Percentiles rank a stretch among this genome's conserved stretches.
phyloP scores from a whole-genome alignment of 306 rosid species.

The Phaseolus lunatus region DNA sequence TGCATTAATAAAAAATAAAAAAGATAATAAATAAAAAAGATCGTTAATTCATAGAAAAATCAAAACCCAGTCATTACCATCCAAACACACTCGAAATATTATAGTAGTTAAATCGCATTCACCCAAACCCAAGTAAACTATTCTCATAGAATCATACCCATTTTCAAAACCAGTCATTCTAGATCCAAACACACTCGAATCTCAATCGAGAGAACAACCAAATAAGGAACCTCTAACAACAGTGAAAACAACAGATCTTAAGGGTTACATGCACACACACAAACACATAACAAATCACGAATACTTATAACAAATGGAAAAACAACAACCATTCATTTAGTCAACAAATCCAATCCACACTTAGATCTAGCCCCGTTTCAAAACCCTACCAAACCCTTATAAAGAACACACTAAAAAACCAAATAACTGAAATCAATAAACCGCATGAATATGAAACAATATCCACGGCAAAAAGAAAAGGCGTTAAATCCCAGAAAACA shows the following conservation, averaged over 20 bases:
- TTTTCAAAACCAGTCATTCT: background rate
- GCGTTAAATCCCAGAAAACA: background rate
- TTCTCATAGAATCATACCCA: background rate
- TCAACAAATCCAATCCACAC: background rate
- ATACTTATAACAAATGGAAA: background rate
- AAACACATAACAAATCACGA: background rate
- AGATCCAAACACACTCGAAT: background rate
- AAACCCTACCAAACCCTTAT: background rate
- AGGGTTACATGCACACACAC: background rate
- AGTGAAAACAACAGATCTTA: background rate
- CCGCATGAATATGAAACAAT: background rate
- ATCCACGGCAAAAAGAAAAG: background rate
- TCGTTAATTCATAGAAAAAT: background rate
- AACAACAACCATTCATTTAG: background rate
- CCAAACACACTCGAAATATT: background rate
- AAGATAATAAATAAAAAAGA: background rate
- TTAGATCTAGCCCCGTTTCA: conserved; percentile 33
- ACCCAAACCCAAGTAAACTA: background rate
- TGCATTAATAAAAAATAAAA: background rate
- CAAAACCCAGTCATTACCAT: background rate
- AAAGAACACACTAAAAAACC: background rate
- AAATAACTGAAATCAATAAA: background rate
- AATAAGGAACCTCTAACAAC: conserved; percentile 6
- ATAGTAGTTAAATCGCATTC: background rate
- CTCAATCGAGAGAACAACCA: background rate